These are phyloP conservation scores for Xylogone sp. DNA, from an alignment of 2,329 filamentous ascomycete genomes.

Conservation along the genomic window DNA sequence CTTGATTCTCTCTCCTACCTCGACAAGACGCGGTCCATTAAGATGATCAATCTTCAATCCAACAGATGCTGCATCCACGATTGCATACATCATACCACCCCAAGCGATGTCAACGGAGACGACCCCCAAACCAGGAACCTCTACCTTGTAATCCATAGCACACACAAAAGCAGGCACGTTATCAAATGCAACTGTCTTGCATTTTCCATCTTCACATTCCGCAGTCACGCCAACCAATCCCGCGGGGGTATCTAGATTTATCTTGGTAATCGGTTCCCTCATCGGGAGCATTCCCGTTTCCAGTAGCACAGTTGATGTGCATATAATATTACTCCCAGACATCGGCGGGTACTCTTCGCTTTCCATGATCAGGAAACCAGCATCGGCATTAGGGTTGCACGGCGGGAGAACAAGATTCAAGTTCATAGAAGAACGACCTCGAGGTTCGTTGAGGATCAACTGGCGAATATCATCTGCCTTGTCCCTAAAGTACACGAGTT, in stretches of 20 bases:
- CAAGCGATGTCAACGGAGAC: conserved; percentile 40
- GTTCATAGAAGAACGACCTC: conserved; percentile 37
- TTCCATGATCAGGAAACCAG: conserved; percentile 42
- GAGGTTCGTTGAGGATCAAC: conserved; percentile 42
- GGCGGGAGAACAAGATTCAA: conserved; percentile 38
- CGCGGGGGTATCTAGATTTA: conserved; percentile 41
- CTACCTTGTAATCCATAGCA: conserved; percentile 33
- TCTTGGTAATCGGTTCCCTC: conserved; percentile 37
- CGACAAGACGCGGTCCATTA: conserved; percentile 32
- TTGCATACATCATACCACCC: conserved; percentile 41
- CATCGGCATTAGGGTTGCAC: conserved; percentile 39
- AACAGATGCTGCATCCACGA: conserved; percentile 36
- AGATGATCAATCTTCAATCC: conserved; percentile 31
- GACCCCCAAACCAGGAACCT: conserved; percentile 34
- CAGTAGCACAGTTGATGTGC: conserved; percentile 39
- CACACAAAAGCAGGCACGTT: conserved; percentile 42
- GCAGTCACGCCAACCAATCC: conserved; percentile 38
- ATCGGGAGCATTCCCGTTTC: conserved; percentile 45
- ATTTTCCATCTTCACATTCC: conserved; percentile 38
- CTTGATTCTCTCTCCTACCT: conserved; percentile 40
- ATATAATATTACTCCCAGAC: conserved; percentile 43
- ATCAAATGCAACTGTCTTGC: conserved; percentile 39
- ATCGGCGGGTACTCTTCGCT: conserved; percentile 41
- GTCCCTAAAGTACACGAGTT: conserved; percentile 37
- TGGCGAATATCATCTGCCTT: conserved; percentile 37